Evolutionary conservation across 495 filamentous ascomycete species (phyloP), one percentile per base, ranked within the genome.

Genomic region (Aspergillus funiculosus): DNA sequence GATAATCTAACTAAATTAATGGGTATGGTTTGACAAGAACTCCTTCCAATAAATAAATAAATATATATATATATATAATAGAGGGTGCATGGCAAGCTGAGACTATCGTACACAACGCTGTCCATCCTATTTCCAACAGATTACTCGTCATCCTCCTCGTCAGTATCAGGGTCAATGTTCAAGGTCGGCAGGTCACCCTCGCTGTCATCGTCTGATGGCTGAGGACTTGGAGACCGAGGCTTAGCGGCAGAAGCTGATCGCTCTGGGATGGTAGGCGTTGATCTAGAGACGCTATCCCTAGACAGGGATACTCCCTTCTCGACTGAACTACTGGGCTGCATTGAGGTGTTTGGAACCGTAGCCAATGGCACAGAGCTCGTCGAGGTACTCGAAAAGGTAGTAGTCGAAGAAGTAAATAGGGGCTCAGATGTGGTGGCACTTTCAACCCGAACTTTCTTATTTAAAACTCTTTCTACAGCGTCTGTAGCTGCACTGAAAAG

Each of bases 101-200:
- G 13, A 13, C 14, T 34, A 27, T 15, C 13, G 3, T 20, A 27
- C 7, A 37, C n/a, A 38, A 27, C 9, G 9, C 6, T 28, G 19
- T 32, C 18, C 21, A 9, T 40, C 6, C 21, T 28, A 19, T 36
- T 18, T 37, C 7, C 1, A 13, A 2, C 5, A 17, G 8, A 3
- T 26, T 19, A 52, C 28, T 66, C 62, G 21, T 69, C 65, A 4
- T 67, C 62, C 1, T 67, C 66, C 6, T 63, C 63, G 46, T 74
- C 69, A 15, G 71, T 71, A 38, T 73, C 73, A 29, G 68, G 52
- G 5, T 73, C 72, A 8, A 75, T 53, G 46, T 75, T 66, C 48
- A 75, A 48, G 0, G 69, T 62, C 7, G 73, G 73, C 52, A 77
- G 50, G 40, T 75, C 73, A 46, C 73, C 72, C 14, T 69, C 72